These are phyloP conservation scores for Beauveria pseudobassiana DNA, from an alignment of 2,329 filamentous ascomycete genomes.

Conservation along the genomic window DNA sequence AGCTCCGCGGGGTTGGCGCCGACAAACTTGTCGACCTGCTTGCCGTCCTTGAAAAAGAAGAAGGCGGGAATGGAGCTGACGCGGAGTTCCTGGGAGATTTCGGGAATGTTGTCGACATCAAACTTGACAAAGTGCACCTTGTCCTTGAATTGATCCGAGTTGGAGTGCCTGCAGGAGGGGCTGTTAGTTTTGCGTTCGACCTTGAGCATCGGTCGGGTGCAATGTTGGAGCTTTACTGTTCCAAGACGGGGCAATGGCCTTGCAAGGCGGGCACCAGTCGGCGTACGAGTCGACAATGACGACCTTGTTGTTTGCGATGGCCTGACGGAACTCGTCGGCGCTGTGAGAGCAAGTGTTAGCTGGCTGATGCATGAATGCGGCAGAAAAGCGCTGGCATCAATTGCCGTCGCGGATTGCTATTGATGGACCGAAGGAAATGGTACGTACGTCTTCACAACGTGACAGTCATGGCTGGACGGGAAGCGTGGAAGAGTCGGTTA, in stretches of 20 bases:
- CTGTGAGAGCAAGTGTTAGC: background rate
- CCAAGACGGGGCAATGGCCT: slow-evolving; percentile 69
- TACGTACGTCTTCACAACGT: slow-evolving; percentile 11
- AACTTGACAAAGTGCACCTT: slow-evolving; percentile 75
- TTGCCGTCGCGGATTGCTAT: background rate
- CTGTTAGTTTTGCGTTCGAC: background rate
- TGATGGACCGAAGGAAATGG: background rate
- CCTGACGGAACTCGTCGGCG: slow-evolving; percentile 11
- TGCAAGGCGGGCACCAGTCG: slow-evolving; percentile 92
- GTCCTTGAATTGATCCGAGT: slow-evolving; percentile 42
- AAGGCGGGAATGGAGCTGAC: slow-evolving; percentile 94
- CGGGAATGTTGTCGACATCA: slow-evolving; percentile 76
- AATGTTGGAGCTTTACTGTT: slow-evolving; percentile 19
- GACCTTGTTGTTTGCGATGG: slow-evolving; percentile 37
- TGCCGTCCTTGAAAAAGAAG: slow-evolving; percentile 70
- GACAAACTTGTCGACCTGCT: slow-evolving; percentile 65
- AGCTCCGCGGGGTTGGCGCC: slow-evolving; percentile 74
- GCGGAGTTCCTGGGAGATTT: slow-evolving; percentile 67
- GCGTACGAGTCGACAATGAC: slow-evolving; percentile 84
- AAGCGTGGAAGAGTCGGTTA: slow-evolving; percentile 10
- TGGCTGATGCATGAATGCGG: background rate
- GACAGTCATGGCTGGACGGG: slow-evolving; percentile 12
- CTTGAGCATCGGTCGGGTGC: background rate
- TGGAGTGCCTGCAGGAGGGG: slow-evolving; percentile 17
- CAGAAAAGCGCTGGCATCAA: background rate